Conservation (phyloP, 306 rosid species). For the Trichosanthes truncata region DNA sequence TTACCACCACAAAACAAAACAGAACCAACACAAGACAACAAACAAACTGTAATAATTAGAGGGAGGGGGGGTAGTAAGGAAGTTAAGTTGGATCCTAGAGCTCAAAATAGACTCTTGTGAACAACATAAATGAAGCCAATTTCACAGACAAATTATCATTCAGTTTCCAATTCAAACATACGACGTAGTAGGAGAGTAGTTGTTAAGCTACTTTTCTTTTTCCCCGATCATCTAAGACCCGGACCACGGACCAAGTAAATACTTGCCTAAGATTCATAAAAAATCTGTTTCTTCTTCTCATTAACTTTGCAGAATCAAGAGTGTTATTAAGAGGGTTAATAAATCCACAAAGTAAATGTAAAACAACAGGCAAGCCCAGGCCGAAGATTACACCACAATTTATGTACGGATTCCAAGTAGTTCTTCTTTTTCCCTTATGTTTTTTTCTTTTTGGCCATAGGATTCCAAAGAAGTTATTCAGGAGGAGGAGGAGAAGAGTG, state of each 20-base stretch:
- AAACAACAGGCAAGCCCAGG: neutral
- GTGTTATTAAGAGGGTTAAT: neutral
- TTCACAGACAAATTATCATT: neutral
- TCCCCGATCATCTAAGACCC: neutral
- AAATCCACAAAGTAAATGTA: neutral
- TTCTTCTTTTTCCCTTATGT: neutral
- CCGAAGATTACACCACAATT: conserved; percentile 1
- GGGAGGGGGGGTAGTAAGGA: neutral
- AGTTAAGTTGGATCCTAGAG: neutral
- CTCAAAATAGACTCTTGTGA: neutral
- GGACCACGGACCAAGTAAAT: neutral
- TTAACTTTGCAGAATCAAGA: neutral
- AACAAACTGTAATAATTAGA: neutral
- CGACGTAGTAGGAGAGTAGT: neutral
- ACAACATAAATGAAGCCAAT: neutral
- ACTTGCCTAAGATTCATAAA: neutral
- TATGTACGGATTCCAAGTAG: conserved; percentile 1
- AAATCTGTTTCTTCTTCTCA: neutral
- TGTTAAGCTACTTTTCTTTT: neutral
- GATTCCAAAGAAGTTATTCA: conserved; percentile 16
- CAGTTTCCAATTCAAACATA: neutral
- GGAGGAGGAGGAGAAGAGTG: neutral
- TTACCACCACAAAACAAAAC: neutral
- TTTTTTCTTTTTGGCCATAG: neutral
- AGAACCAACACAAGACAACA: neutral